A percentile compares a stretch with the other conserved stretches of the same genome.
These are phyloP conservation scores for Ceratocystiopsis minuta DNA, from an alignment of 2,329 filamentous ascomycete genomes.

Conservation along the genomic window DNA sequence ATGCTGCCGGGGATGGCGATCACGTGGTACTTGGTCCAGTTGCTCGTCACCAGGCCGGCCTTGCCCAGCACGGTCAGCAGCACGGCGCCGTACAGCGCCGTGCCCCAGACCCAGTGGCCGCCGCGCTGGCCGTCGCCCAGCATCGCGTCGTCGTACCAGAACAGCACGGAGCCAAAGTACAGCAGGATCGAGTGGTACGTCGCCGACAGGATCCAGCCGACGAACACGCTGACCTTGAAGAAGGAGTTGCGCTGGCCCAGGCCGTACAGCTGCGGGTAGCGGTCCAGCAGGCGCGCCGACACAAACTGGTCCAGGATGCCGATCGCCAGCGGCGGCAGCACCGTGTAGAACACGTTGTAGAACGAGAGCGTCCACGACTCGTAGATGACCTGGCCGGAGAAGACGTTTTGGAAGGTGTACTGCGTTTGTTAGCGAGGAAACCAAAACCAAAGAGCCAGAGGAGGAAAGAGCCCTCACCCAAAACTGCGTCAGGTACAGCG, in stretches of 20 bases:
- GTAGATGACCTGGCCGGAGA: slow-evolving; percentile 94
- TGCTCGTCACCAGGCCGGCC: slow-evolving; percentile 83
- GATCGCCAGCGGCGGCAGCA: slow-evolving; percentile 79
- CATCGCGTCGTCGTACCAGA: slow-evolving; percentile 68
- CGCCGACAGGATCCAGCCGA: slow-evolving; percentile 81
- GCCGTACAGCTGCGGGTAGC: slow-evolving; percentile 89
- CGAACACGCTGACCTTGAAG: slow-evolving; percentile 85
- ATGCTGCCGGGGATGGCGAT: slow-evolving; percentile 90
- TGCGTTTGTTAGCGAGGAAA: slow-evolving; percentile 16
- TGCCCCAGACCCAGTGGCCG: slow-evolving; percentile 97
- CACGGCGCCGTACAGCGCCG: slow-evolving; percentile 84
- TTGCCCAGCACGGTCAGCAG: slow-evolving; percentile 87
- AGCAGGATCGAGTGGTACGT: slow-evolving; percentile 89
- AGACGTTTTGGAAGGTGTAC: slow-evolving; percentile 97
- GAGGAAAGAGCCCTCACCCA: slow-evolving; percentile 46
- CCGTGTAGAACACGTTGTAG: slow-evolving; percentile 97
- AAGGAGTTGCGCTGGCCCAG: slow-evolving; percentile 86
- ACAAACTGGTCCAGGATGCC: slow-evolving; percentile 97
- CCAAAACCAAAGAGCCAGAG: not conserved
- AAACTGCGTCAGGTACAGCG: slow-evolving; percentile 97
- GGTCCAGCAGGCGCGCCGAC: slow-evolving; percentile 77
- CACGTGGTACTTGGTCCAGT: slow-evolving; percentile 97
- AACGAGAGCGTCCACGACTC: slow-evolving; percentile 99
- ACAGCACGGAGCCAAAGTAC: slow-evolving; percentile 68
- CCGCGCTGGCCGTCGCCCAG: slow-evolving; percentile 63